A percentile compares a stretch with the other conserved stretches of the same genome.
phyloP scores from a whole-genome alignment of 1,284 basidiomycete genomes.

The Phylloboletellus chloephorus region DNA sequence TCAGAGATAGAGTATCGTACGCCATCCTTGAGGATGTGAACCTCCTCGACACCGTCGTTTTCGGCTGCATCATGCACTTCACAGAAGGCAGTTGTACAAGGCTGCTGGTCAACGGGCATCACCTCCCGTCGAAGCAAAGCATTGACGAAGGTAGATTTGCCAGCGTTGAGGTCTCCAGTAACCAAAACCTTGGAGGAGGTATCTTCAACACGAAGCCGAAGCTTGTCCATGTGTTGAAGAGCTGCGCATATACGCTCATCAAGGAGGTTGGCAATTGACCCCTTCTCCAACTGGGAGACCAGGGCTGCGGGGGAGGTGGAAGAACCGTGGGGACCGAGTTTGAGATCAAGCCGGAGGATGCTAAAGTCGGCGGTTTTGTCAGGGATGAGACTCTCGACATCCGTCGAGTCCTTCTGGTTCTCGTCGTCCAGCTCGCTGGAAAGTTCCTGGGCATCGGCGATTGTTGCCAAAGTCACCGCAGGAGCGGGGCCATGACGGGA shows the following conservation, averaged over 20 bases:
- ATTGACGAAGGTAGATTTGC: constrained; percentile 98
- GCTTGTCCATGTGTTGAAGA: constrained; percentile 77
- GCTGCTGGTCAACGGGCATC: constrained; percentile 98
- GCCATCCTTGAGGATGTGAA: constrained; percentile 73
- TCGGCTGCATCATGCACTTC: constrained; percentile 93
- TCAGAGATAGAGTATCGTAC: constrained; percentile 70
- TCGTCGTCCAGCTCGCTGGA: constrained; percentile 34
- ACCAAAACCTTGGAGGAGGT: constrained; percentile 95
- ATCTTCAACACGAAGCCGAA: constrained; percentile 85
- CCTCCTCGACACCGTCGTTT: constrained; percentile 75
- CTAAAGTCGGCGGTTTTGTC: constrained; percentile 59
- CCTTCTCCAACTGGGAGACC: constrained; percentile 87
- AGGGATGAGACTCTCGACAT: constrained; percentile 41
- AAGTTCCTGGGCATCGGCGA: constrained; percentile 40
- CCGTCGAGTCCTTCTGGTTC: constrained; percentile 31
- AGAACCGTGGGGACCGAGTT: constrained; percentile 74
- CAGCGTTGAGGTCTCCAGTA: constrained; percentile 98
- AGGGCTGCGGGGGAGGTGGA: constrained; percentile 71
- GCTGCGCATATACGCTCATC: constrained; percentile 82
- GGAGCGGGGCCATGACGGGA: constrained; percentile 46
- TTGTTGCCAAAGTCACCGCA: constrained; percentile 52
- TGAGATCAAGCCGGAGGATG: constrained; percentile 88
- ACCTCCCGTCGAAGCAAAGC: constrained; percentile 84
- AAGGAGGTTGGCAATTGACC: constrained; percentile 88
- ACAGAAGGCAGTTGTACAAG: constrained; percentile 95